A percentile compares a stretch with the other conserved stretches of the same genome.
These are phyloP conservation scores for Chrysopogon serrulatus DNA, from an alignment of 176 grass and related monocot species.

Conservation along the genomic window DNA sequence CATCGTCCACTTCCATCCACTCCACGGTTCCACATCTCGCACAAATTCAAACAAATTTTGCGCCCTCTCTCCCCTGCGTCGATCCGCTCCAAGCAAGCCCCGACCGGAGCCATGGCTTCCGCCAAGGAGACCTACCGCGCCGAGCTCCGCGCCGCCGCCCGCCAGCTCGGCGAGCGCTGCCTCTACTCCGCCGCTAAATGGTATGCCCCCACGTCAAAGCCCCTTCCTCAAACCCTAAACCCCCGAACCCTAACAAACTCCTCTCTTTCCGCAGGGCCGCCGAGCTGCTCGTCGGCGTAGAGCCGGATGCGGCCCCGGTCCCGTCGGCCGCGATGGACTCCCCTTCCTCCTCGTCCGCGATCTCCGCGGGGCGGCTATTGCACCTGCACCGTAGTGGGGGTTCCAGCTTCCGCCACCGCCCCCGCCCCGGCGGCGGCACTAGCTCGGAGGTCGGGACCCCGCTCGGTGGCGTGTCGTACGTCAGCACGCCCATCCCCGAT, in stretches of 20 bases:
- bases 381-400: constrained; percentile 60
- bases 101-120: constrained; percentile 37
- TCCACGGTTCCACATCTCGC: background rate
- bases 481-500: constrained; percentile 79
- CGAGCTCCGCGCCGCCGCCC: constrained; percentile 76
- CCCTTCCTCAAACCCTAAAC: background rate
- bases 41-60: constrained; percentile 27
- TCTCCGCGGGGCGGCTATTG: constrained; percentile 40
- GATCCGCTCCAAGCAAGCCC: constrained; percentile 17
- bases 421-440: constrained; percentile 33
- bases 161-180: constrained; percentile 82
- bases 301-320: constrained; percentile 42
- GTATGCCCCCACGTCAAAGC: constrained; percentile 27
- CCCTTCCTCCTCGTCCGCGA: constrained; percentile 40
- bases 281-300: constrained; percentile 81
- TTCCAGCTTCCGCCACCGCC: constrained; percentile 69
- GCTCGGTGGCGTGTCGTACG: constrained; percentile 78
- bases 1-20: background rate
- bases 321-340: constrained; percentile 28
- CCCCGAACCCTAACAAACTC: constrained; percentile 22
- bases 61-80: constrained; percentile 8
- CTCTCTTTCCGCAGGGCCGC: constrained; percentile 51
- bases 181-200: constrained; percentile 94
- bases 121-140: constrained; percentile 69
- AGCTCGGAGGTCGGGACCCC: constrained; percentile 52